Evolutionary conservation across 164 flowering plant species (phyloP).

Genomic region (Saururus chinensis): DNA sequence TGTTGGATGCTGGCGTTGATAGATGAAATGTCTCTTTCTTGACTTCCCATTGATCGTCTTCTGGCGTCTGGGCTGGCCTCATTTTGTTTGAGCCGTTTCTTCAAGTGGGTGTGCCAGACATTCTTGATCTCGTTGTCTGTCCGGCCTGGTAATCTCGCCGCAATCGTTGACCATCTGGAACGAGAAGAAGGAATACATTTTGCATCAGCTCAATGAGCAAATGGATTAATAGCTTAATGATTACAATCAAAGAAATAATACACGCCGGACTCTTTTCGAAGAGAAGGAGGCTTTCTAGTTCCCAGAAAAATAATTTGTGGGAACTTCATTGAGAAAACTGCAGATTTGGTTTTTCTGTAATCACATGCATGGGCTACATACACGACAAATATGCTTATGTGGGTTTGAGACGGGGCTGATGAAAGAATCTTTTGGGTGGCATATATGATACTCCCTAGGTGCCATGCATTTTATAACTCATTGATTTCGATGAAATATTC

Average conservation of each 20-base stretch:
- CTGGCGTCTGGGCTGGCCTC: slow-evolving; percentile 8
- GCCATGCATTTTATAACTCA: too few species aligned
- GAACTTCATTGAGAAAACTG: too few species aligned
- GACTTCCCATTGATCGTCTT: not conserved
- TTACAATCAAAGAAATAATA: too few species aligned
- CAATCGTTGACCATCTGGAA: slow-evolving; percentile 29
- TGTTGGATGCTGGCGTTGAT: not conserved
- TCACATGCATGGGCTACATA: not conserved
- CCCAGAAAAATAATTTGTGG: too few species aligned
- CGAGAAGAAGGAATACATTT: not conserved
- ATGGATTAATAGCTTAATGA: too few species aligned
- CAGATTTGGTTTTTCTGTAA: not conserved
- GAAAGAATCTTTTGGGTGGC: not conserved
- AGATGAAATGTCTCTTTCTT: too few species aligned
- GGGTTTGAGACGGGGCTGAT: too few species aligned
- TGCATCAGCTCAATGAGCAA: too few species aligned
- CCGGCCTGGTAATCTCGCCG: slow-evolving; percentile 26
- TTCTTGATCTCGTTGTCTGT: slow-evolving; percentile 32
- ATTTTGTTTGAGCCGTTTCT: slow-evolving; percentile 22
- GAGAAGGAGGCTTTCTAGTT: too few species aligned
- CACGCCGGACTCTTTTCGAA: too few species aligned
- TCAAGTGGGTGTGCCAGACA: slow-evolving; percentile 32
- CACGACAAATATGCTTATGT: not conserved
- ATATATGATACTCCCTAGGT: not conserved
- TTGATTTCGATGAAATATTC: too few species aligned